Conservation (phyloP, 148 eudicot species). For the Euryodendron excelsum region DNA sequence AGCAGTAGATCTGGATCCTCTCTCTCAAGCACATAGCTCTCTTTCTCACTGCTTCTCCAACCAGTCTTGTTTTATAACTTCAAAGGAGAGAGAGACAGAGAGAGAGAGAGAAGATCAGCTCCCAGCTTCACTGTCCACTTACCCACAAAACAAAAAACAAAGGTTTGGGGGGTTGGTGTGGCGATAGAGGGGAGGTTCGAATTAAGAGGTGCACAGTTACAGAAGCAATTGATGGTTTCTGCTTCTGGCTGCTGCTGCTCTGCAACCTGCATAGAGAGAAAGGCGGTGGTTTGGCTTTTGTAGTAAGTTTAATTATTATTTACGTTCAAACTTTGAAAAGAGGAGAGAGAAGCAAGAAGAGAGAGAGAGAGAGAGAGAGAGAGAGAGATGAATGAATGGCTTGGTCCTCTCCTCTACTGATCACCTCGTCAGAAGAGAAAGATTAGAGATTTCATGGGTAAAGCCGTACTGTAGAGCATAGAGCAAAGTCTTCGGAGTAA, state of each 20-base stretch:
- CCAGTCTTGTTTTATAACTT: no score
- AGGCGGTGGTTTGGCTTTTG: conserved; percentile 38
- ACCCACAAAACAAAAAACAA: neutral
- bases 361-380: neutral
- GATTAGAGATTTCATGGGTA: conserved; percentile 5
- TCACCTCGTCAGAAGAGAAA: conserved; percentile 10
- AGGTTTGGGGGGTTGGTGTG: no score
- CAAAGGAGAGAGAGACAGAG: neutral
- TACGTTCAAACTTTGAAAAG: neutral
- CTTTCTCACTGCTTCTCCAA: no score
- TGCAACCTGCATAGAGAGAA: conserved; percentile 15
- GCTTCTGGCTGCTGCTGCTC: conserved; percentile 2
- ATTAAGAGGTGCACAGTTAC: neutral
- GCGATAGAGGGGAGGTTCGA: neutral
- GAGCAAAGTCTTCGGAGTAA: neutral
- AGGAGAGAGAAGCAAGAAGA: neutral
- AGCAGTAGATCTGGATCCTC: no score
- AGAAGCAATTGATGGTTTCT: conserved; percentile 13
- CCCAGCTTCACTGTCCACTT: neutral
- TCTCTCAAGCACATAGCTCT: no score
- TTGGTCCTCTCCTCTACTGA: neutral
- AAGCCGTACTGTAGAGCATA: neutral
- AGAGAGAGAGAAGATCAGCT: neutral
- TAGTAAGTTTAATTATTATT: conserved; percentile 12
- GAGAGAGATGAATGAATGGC: neutral